These are phyloP conservation scores for Xylariaceae sp. DNA, from an alignment of 2,329 filamentous ascomycete genomes.

Conservation along the genomic window DNA sequence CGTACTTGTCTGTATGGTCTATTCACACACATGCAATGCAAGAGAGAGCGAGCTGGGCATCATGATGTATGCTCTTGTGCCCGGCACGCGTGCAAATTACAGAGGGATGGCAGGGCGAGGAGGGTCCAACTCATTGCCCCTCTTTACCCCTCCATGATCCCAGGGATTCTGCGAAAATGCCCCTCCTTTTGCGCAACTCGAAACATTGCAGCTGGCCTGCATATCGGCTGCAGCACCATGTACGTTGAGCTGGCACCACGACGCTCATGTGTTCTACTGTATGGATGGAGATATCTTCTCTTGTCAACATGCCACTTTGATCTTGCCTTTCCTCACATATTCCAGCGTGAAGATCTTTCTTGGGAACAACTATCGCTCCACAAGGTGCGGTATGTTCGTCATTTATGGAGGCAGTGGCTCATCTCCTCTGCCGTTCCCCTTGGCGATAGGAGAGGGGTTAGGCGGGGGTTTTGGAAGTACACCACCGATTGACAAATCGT, in stretches of 20 bases:
- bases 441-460: conserved; percentile 6
- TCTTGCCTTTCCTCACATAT: background rate
- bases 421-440: background rate
- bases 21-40: no score
- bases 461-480: background rate
- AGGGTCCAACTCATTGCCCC: conserved; percentile 14
- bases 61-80: no score
- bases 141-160: conserved; percentile 32
- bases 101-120: conserved; percentile 8
- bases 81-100: no score
- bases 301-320: no score
- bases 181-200: conserved; percentile 26
- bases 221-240: conserved; percentile 27
- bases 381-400: conserved; percentile 13
- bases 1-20: no score
- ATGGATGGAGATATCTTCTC: no score
- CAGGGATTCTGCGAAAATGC: conserved; percentile 12
- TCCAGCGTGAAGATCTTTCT: background rate
- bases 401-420: conserved; percentile 15
- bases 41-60: no score
- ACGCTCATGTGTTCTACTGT: no score
- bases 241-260: conserved; percentile 29
- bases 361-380: background rate
- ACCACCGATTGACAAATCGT: conserved; percentile 4
- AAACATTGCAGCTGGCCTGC: conserved; percentile 25